phyloP scores from a whole-genome alignment of 1,139 yeast species.

The Debaryomyces subglobosus region DNA sequence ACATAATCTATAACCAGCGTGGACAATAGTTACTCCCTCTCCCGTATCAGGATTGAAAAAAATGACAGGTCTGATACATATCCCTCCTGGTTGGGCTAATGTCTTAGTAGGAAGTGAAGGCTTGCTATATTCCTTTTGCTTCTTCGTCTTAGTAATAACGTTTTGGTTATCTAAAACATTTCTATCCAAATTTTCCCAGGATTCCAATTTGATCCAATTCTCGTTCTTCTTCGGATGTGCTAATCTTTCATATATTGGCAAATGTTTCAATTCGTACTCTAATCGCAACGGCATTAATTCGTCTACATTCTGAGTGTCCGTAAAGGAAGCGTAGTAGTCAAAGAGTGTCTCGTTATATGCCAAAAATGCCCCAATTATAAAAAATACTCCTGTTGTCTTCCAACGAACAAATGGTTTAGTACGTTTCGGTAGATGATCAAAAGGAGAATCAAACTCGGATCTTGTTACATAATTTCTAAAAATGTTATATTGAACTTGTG shows the following conservation, averaged over 20 bases:
- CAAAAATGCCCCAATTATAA: slow-evolving; percentile 31
- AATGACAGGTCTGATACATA: slow-evolving; percentile 71
- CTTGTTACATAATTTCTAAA: slow-evolving; percentile 29
- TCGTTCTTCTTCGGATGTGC: slow-evolving; percentile 41
- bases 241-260: slow-evolving; percentile 57
- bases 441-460: slow-evolving; percentile 38
- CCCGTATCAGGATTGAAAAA: slow-evolving; percentile 61
- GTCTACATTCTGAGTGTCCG: slow-evolving; percentile 25
- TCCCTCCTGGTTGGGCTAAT: slow-evolving; percentile 69
- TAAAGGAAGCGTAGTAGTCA: slow-evolving; percentile 35
- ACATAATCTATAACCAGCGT: slow-evolving; percentile 76
- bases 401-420: slow-evolving; percentile 35
- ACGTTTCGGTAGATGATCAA: slow-evolving; percentile 33
- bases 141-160: slow-evolving; percentile 20
- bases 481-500: not conserved
- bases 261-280: slow-evolving; percentile 49
- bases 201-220: slow-evolving; percentile 48
- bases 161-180: slow-evolving; percentile 36
- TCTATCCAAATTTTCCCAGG: slow-evolving; percentile 64
- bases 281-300: slow-evolving; percentile 32
- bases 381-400: slow-evolving; percentile 33
- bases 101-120: slow-evolving; percentile 35
- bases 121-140: slow-evolving; percentile 36
- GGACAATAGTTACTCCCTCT: slow-evolving; percentile 69
- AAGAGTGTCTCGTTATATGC: slow-evolving; percentile 41